Conservation (phyloP, 73 alveolate genomes). For the Tetrahymena borealis region DNA sequence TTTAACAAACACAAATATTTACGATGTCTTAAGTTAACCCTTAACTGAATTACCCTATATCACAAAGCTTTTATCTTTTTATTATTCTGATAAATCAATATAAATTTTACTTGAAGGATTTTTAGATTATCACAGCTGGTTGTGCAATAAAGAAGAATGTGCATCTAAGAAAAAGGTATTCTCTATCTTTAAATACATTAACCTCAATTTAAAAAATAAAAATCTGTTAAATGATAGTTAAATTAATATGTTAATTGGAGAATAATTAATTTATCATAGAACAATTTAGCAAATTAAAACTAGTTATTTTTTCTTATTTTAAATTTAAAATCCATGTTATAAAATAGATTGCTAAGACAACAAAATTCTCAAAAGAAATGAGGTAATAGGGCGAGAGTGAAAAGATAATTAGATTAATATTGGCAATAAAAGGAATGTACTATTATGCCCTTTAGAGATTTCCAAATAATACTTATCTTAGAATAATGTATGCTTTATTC, state of each 20-base stretch:
- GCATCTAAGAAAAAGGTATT: neutral
- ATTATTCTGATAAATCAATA: neutral
- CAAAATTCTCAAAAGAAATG: neutral
- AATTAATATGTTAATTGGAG: no score
- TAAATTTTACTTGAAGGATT: neutral
- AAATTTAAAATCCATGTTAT: no score
- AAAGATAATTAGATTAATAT: neutral
- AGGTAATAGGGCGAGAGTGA: neutral
- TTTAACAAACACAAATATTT: neutral
- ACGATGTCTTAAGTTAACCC: neutral
- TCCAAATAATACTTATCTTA: neutral
- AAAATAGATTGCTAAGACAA: neutral
- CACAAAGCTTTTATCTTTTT: neutral
- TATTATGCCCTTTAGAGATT: neutral
- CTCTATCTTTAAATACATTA: neutral
- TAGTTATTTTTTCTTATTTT: neutral
- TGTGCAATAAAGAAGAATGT: neutral
- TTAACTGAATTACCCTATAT: neutral
- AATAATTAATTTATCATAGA: neutral
- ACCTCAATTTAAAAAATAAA: no score
- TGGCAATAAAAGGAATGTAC: neutral
- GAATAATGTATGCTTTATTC: neutral
- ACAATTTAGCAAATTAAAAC: neutral
- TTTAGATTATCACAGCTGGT: neutral
- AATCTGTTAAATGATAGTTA: no score